These are phyloP conservation scores for Kregervanrija pseudodelftensis DNA, from an alignment of 805 yeast species.

Conservation along the genomic window DNA sequence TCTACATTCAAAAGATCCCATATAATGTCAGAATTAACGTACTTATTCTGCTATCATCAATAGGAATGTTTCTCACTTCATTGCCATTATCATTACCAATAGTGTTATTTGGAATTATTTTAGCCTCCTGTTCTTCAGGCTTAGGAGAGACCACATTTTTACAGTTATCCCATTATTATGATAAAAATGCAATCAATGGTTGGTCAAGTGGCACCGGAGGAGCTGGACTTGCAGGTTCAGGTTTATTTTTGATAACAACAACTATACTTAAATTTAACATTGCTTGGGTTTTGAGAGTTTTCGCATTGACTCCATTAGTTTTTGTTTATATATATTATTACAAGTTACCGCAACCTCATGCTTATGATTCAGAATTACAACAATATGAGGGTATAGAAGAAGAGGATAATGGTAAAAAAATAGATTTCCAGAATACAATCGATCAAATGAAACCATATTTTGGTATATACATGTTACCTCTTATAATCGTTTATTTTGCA, in stretches of 20 bases:
- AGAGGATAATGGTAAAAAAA: neutral
- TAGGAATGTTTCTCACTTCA: conserved; percentile 72
- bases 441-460: conserved; percentile 36
- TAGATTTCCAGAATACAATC: conserved; percentile 23
- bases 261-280: conserved; percentile 56
- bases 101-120: conserved; percentile 58
- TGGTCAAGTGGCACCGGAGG: conserved; percentile 96
- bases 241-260: conserved; percentile 62
- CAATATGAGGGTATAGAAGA: neutral
- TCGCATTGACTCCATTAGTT: conserved; percentile 33
- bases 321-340: conserved; percentile 22
- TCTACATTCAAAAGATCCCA: conserved; percentile 60
- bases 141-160: conserved; percentile 86
- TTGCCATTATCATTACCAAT: conserved; percentile 29
- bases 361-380: neutral
- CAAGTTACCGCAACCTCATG: conserved; percentile 17
- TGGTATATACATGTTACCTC: conserved; percentile 73
- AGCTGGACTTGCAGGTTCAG: conserved; percentile 85
- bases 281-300: conserved; percentile 46
- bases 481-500: conserved; percentile 73
- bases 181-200: conserved; percentile 56
- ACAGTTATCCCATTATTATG: conserved; percentile 76
- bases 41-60: conserved; percentile 50
- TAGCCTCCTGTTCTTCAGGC: conserved; percentile 84
- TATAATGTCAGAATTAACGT: conserved; percentile 48